A percentile compares a stretch with the other conserved stretches of the same genome.
Conservation (phyloP, 805 yeast genomes). For the Priceomyces haplophilus region DNA sequence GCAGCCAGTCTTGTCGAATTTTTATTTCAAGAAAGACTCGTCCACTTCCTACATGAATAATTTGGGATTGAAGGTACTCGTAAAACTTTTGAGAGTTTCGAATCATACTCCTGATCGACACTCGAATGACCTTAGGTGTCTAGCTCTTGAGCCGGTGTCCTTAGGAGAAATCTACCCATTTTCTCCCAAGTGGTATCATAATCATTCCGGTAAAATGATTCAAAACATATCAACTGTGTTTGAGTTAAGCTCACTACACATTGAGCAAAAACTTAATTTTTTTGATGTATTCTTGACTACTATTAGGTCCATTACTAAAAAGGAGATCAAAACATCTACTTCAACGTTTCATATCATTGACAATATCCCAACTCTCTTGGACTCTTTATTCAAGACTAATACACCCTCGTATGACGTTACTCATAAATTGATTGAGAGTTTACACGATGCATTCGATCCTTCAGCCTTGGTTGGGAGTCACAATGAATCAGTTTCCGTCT, state of each 20-base stretch:
- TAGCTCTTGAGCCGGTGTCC: slow-evolving; percentile 29
- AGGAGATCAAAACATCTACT: slow-evolving; percentile 28
- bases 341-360: slow-evolving; percentile 32
- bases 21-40: slow-evolving; percentile 31
- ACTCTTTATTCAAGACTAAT: slow-evolving; percentile 18
- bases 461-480: slow-evolving; percentile 15
- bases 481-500: slow-evolving; percentile 2
- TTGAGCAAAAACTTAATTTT: slow-evolving; percentile 23
- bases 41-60: slow-evolving; percentile 23
- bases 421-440: slow-evolving; percentile 22
- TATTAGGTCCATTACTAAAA: slow-evolving; percentile 26
- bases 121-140: slow-evolving; percentile 27
- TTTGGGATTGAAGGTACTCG: slow-evolving; percentile 27
- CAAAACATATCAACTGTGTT: slow-evolving; percentile 23
- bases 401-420: slow-evolving; percentile 17
- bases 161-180: slow-evolving; percentile 30
- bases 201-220: slow-evolving; percentile 29
- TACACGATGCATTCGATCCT: slow-evolving; percentile 34
- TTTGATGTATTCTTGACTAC: slow-evolving; percentile 23
- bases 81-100: slow-evolving; percentile 22
- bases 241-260: slow-evolving; percentile 19
- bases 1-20: slow-evolving; percentile 27
- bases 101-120: slow-evolving; percentile 17
- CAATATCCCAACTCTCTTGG: slow-evolving; percentile 25
- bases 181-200: slow-evolving; percentile 32